These are phyloP conservation scores for Aspergillus homomorphus DNA, from an alignment of 495 filamentous ascomycete genomes.

Conservation along the genomic window DNA sequence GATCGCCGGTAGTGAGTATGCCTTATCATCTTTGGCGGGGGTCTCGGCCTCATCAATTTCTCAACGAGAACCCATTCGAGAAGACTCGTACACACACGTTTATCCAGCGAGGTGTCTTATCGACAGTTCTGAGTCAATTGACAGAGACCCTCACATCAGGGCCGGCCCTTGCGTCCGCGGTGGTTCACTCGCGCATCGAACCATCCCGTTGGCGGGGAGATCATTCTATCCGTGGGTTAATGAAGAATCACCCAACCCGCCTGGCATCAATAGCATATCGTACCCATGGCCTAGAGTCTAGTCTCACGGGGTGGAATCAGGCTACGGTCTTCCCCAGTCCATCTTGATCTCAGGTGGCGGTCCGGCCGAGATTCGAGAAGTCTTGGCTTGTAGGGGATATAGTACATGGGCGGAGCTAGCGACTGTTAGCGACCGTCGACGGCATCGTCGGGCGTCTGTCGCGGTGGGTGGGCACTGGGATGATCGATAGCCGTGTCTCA, in stretches of 20 bases:
- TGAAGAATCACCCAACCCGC: no score
- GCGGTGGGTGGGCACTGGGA: neutral
- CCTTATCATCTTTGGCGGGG: neutral
- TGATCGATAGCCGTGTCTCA: no score
- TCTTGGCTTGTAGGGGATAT: neutral
- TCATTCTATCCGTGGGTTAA: no score
- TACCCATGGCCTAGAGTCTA: no score
- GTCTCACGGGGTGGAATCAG: neutral
- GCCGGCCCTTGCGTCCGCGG: neutral
- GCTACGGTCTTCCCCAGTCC: neutral
- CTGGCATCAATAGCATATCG: no score
- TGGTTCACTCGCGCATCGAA: neutral
- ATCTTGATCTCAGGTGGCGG: neutral
- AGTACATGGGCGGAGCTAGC: neutral
- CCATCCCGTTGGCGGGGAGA: neutral
- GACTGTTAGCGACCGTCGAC: neutral
- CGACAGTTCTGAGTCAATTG: neutral
- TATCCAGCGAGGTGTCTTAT: neutral
- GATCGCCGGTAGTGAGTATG: neutral
- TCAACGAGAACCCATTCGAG: neutral
- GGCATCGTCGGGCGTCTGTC: no score
- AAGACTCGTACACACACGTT: no score
- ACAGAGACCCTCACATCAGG: neutral
- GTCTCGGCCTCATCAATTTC: neutral
- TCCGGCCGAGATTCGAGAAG: neutral